phyloP scores from a whole-genome alignment of 108 stramenopile species.

The Cyclotella atomus region DNA sequence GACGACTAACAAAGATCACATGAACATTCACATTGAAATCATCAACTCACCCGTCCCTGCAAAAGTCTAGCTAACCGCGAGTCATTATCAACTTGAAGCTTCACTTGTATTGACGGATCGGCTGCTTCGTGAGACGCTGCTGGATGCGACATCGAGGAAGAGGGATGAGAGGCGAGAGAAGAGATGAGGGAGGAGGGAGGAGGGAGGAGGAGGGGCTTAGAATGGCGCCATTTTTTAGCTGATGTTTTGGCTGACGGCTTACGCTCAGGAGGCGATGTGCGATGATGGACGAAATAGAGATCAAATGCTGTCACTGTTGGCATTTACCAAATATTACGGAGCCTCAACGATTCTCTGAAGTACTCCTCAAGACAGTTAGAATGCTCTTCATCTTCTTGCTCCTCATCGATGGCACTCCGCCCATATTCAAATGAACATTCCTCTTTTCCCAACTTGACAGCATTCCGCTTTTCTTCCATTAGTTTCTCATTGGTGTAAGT shows the following conservation, averaged over 20 bases:
- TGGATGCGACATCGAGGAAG: not conserved
- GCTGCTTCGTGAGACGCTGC: not conserved
- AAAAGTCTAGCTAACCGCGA: slow-evolving; percentile 17
- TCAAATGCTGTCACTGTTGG: too few relatives aligned
- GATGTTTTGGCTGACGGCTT: too few relatives aligned
- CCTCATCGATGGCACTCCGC: too few relatives aligned
- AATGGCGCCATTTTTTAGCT: too few relatives aligned
- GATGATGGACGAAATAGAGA: too few relatives aligned
- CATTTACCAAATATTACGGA: too few relatives aligned
- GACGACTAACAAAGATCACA: not conserved
- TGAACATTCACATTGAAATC: not conserved
- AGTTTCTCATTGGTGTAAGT: slow-evolving; percentile 13
- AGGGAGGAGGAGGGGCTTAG: not conserved
- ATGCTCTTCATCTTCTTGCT: not conserved
- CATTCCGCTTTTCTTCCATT: slow-evolving; percentile 2
- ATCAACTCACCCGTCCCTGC: slow-evolving; percentile 31
- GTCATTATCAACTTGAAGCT: slow-evolving; percentile 25
- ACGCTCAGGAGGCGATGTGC: too few relatives aligned
- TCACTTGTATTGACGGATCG: slow-evolving; percentile 1
- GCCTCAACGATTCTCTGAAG: slow-evolving; percentile 14
- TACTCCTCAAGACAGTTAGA: not conserved
- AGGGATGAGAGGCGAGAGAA: not conserved
- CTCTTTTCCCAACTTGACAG: not conserved
- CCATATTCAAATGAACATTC: not conserved
- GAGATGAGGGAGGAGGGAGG: not conserved